A percentile compares a stretch with the other conserved stretches of the same genome.
phyloP scores from a whole-genome alignment of 306 rosid species.

The Fagus crenata region DNA sequence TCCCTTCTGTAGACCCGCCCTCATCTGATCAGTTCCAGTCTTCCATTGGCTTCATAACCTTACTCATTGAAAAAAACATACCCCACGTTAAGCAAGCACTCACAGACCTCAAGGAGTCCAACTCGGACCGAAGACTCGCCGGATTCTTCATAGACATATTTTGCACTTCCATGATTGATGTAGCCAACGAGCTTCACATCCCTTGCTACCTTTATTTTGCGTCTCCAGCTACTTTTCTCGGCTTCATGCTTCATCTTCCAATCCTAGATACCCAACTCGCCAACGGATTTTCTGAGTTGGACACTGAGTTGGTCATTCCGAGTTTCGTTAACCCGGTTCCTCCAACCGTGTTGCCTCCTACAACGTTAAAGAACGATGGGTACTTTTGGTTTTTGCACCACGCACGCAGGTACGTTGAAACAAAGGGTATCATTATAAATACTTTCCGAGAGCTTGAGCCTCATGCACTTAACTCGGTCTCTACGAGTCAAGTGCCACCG shows the following conservation, averaged over 20 bases:
- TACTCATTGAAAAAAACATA: conserved; percentile 40
- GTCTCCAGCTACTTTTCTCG: conserved; percentile 53
- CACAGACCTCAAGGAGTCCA: conserved; percentile 5
- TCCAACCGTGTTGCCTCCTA: conserved; percentile 28
- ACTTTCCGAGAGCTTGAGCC: conserved; percentile 48
- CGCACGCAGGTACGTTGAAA: conserved; percentile 37
- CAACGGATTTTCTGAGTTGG: conserved; percentile 2
- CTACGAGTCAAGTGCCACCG: neutral
- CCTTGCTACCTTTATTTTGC: conserved; percentile 58
- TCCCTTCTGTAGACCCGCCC: conserved; percentile 40
- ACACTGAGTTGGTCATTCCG: conserved; percentile 37
- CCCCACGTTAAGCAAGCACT: conserved; percentile 33
- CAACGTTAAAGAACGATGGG: conserved; percentile 19
- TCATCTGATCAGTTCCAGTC: conserved; percentile 43
- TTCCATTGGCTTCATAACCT: conserved; percentile 17
- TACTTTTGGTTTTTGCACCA: conserved; percentile 18
- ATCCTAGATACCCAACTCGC: conserved; percentile 17
- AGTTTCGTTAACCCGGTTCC: conserved; percentile 43
- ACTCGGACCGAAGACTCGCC: conserved; percentile 30
- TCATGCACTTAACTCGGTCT: conserved; percentile 27
- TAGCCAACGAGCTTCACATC: conserved; percentile 51
- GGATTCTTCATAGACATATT: conserved; percentile 59
- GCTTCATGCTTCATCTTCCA: conserved; percentile 43
- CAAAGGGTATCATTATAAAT: conserved; percentile 48
- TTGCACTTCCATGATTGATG: conserved; percentile 47